Conservation (phyloP, 257 asterid genomes). For the Penstemon davidsonii region DNA sequence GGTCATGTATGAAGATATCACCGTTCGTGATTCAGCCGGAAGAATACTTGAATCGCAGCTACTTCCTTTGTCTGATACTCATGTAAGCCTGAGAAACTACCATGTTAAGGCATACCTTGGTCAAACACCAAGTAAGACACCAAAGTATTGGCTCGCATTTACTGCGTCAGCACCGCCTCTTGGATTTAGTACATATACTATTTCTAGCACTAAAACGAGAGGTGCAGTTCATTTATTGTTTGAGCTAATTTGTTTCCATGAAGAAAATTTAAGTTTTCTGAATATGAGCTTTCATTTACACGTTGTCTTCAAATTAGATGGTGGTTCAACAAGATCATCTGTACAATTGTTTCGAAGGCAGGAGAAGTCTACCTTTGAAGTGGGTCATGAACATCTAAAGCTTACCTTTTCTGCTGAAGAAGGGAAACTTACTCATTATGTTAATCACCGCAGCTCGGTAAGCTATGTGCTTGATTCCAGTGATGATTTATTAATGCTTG, state of each 20-base stretch:
- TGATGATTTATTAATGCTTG: neutral
- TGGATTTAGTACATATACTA: slow-evolving; percentile 39
- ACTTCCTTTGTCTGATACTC: slow-evolving; percentile 36
- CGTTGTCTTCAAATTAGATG: slow-evolving; percentile 26
- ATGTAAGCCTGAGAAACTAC: slow-evolving; percentile 35
- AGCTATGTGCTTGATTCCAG: slow-evolving; percentile 15
- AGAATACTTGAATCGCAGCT: slow-evolving; percentile 38
- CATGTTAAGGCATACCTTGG: slow-evolving; percentile 40
- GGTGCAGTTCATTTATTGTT: slow-evolving; percentile 27
- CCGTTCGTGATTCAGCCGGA: slow-evolving; percentile 41
- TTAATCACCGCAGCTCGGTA: slow-evolving; percentile 52
- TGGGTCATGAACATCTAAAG: slow-evolving; percentile 68
- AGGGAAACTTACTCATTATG: slow-evolving; percentile 44
- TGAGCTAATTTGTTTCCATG: neutral
- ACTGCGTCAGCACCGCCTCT: slow-evolving; percentile 42
- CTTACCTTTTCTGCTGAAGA: slow-evolving; percentile 48
- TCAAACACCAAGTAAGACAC: slow-evolving; percentile 29
- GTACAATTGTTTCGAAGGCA: slow-evolving; percentile 28
- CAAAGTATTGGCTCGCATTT: slow-evolving; percentile 43
- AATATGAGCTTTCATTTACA: neutral
- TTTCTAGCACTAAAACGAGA: slow-evolving; percentile 32
- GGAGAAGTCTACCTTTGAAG: slow-evolving; percentile 38
- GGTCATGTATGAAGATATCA: slow-evolving; percentile 32
- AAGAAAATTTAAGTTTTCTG: slow-evolving; percentile 12
- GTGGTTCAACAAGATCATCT: slow-evolving; percentile 32